Evolutionary conservation across 768 basidiomycete species (phyloP).

Genomic region (Boletellus emodensis): DNA sequence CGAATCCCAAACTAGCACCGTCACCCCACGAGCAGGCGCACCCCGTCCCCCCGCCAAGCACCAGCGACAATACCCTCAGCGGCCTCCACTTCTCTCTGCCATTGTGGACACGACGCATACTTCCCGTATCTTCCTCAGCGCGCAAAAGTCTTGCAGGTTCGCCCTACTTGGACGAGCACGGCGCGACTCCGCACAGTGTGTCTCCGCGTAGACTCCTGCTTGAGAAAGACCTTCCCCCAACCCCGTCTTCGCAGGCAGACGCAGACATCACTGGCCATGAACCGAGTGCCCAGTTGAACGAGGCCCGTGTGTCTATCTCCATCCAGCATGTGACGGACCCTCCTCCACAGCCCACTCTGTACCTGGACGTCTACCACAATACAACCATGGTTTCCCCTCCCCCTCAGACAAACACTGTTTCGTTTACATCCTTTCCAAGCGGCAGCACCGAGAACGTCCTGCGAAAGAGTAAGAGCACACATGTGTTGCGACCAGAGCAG

Average conservation of each 20-base stretch:
- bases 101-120: conserved; percentile 55
- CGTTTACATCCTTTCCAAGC: conserved; percentile 33
- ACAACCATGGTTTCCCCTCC: conserved; percentile 42
- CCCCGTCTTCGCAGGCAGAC: conserved; percentile 23
- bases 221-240: conserved; percentile 53
- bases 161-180: conserved; percentile 22
- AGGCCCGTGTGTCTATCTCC: conserved; percentile 13
- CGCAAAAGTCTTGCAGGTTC: conserved; percentile 28
- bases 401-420: conserved; percentile 46
- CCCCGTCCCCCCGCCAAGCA: conserved; percentile 41
- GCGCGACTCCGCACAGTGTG: conserved; percentile 17
- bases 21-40: conserved; percentile 48
- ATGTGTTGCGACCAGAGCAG: conserved; percentile 21
- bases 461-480: conserved; percentile 53
- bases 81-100: conserved; percentile 57
- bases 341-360: conserved; percentile 53
- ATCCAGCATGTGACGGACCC: conserved; percentile 20
- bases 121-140: conserved; percentile 29
- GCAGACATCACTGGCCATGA: not conserved
- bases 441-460: conserved; percentile 22
- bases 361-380: conserved; percentile 55
- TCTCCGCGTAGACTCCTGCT: conserved; percentile 9
- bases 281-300: conserved; percentile 4
- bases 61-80: conserved; percentile 35
- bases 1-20: conserved; percentile 30